Base-by-base conservation (phyloP, 306 rosid species). In the Cicer bijugum region DNA sequence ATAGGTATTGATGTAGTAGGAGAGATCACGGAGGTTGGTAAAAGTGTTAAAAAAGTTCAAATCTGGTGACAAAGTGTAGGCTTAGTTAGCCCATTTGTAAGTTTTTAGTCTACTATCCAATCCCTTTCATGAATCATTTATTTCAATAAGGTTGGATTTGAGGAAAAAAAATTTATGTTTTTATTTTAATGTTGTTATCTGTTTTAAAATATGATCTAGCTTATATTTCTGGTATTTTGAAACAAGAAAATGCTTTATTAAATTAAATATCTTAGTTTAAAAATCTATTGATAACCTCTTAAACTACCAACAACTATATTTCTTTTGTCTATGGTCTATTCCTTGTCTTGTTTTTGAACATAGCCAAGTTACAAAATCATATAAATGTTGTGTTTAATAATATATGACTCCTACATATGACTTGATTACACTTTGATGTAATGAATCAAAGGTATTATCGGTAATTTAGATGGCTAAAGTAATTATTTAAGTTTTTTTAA, bases 1-100 rank as follows among this genome's bases (percentile, higher is more conserved):
- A 16, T 16, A 16, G 17, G 17, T 16, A 16, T 16, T 16, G 17
- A 16, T 16, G 17, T 16, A 16, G 17, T 16, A 16, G 17, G 17
- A 16, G 17, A 16, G 17, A 16, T 16, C 17, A 16, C 0, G 17
- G 17, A 16, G 17, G 17, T 16, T 0, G 17, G 17, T 16, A 16
- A 16, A 16, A 16, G 17, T 16, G 17, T 0, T 16, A 16, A 16
- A 16, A 16, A 16, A 16, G 17, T 16, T 16, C 0, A 16, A 16
- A 16, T 16, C 80, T 8, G 93, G 90, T 35, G 90, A 88, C 86
- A 86, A 88, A 88, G 91, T 76, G 87, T 86, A 19, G 84, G 87
- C 62, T 0, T 74, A 19, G 81, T 76, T 33, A 47, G 19, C 63
- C 40, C 55, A 16, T 6, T 33, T 37, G 96, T 90, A 76, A 85